Percentiles rank a stretch among this genome's conserved stretches.
Conservation (phyloP, 345 rosid species). For the Eucalyptus victrix region DNA sequence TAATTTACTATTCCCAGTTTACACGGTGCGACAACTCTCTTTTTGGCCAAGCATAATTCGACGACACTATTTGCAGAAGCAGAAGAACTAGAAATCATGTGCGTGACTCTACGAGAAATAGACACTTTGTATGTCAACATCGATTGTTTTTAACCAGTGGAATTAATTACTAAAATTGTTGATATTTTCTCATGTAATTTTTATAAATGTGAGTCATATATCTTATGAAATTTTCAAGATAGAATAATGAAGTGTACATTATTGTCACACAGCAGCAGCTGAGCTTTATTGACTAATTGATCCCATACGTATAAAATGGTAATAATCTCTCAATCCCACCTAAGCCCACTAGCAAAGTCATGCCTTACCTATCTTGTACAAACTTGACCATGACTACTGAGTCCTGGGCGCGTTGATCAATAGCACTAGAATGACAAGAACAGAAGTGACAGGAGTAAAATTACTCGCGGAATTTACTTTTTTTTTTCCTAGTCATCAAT, state of each 20-base stretch:
- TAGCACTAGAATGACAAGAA: background rate
- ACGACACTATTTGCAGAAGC: rapidly evolving
- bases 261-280: background rate
- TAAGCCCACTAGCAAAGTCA: background rate
- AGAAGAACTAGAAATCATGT: too few species aligned
- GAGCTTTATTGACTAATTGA: background rate
- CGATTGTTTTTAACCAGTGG: background rate
- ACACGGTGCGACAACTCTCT: too few species aligned
- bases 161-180: background rate
- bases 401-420: background rate
- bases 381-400: background rate
- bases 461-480: background rate
- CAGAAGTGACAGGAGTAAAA: background rate
- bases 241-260: background rate
- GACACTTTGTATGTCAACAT: too few species aligned
- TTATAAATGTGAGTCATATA: background rate
- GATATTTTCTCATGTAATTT: background rate
- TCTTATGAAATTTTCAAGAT: background rate
- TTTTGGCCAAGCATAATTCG: too few species aligned
- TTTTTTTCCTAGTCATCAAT: background rate
- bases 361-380: background rate
- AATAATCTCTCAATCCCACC: background rate
- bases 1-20: too few species aligned
- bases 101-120: too few species aligned
- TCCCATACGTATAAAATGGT: background rate